Conservation (phyloP, 805 yeast genomes). For the Zygosaccharomyces kombuchaensis region DNA sequence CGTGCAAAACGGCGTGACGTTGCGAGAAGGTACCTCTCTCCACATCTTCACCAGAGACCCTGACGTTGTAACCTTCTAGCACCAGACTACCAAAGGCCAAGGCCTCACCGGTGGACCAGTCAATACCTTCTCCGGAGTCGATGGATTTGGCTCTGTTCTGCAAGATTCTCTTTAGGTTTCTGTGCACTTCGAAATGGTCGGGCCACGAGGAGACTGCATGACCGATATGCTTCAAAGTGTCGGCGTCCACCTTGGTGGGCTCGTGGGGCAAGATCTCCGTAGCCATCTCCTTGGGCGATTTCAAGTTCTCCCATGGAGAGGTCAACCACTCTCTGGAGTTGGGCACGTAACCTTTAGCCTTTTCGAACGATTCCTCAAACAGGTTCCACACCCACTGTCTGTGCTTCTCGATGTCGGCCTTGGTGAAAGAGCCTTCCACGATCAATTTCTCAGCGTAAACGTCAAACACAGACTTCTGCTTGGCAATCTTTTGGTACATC, state of each 20-base stretch:
- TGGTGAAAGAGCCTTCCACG: constrained; percentile 82
- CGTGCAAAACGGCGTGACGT: constrained; percentile 97
- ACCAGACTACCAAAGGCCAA: constrained; percentile 92
- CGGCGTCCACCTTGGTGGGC: constrained; percentile 85
- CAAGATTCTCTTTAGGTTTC: constrained; percentile 92
- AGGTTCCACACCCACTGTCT: constrained; percentile 96
- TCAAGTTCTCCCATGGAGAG: constrained; percentile 98
- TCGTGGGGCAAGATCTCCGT: constrained; percentile 92
- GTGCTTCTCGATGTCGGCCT: constrained; percentile 90
- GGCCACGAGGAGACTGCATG: constrained; percentile 78
- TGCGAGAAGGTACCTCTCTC: constrained; percentile 99
- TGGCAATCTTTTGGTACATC: constrained; percentile 88
- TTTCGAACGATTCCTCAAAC: constrained; percentile 83
- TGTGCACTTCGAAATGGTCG: constrained; percentile 80
- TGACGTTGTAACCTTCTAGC: constrained; percentile 90
- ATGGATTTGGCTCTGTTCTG: constrained; percentile 80
- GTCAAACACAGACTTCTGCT: constrained; percentile 85
- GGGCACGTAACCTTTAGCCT: constrained; percentile 86
- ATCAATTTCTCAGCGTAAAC: constrained; percentile 75
- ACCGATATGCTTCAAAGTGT: constrained; percentile 73
- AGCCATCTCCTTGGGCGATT: constrained; percentile 94
- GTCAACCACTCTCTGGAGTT: constrained; percentile 96
- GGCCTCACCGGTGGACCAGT: constrained; percentile 99
- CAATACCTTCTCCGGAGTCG: constrained; percentile 89
- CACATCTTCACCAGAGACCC: constrained; percentile 98